Percentiles rank a stretch among this genome's conserved stretches.
phyloP scores from a whole-genome alignment of 1,139 yeast species.

The Kluyveromyces sp. region DNA sequence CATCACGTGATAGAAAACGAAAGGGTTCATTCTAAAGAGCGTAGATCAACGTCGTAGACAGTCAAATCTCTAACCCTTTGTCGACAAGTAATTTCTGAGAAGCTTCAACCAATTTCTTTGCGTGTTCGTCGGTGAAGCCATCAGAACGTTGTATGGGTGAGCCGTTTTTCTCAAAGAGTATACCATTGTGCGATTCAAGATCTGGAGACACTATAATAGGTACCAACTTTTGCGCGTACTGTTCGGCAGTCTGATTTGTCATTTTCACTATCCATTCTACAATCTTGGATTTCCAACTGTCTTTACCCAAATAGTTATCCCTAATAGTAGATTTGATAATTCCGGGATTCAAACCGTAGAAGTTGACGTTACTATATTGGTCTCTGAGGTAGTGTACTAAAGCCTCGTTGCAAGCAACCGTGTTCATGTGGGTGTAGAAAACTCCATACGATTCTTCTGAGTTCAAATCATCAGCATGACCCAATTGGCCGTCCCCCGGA shows the following conservation, averaged over 20 bases:
- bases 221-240: conserved; percentile 29
- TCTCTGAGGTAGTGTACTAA: conserved; percentile 26
- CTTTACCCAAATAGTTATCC: conserved; percentile 29
- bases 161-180: conserved; percentile 29
- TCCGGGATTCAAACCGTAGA: conserved; percentile 37
- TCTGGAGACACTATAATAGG: conserved; percentile 31
- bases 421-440: conserved; percentile 32
- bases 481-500: conserved; percentile 33
- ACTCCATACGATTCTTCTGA: conserved; percentile 29
- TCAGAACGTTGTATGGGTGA: conserved; percentile 24
- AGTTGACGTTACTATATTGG: conserved; percentile 18
- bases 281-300: conserved; percentile 20
- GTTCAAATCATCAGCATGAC: conserved; percentile 32
- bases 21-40: too few relatives aligned
- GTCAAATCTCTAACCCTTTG: not conserved
- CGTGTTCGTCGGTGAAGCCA: conserved; percentile 28
- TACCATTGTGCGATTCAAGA: conserved; percentile 28
- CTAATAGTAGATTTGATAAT: conserved; percentile 33
- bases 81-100: conserved; percentile 19
- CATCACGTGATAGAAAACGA: not conserved
- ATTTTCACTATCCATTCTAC: conserved; percentile 30
- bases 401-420: conserved; percentile 38
- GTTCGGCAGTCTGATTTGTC: conserved; percentile 30
- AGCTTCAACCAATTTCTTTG: conserved; percentile 20
- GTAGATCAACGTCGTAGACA: not conserved